phyloP scores from a whole-genome alignment of 192 early-diverging fungal species.

The Umbelopsis sp. region DNA sequence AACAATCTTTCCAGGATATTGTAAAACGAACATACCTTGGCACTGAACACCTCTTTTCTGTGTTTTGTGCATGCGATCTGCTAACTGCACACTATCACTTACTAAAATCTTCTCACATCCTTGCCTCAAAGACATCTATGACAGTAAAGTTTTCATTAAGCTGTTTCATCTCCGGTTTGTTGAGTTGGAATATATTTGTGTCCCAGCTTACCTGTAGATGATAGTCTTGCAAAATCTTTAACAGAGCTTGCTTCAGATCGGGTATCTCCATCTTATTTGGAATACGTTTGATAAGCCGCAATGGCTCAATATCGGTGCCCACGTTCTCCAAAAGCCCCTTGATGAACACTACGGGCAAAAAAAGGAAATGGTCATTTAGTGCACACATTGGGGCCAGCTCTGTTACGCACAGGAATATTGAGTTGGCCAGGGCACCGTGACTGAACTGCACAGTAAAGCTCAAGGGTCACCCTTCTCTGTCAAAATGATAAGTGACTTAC shows the following conservation, averaged over 20 bases:
- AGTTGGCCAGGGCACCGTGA: not conserved
- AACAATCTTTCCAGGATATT: not conserved
- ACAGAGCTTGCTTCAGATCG: constrained; percentile 76
- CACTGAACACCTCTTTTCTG: constrained; percentile 70
- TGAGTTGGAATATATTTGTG: not conserved
- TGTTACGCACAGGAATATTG: not conserved
- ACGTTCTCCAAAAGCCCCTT: constrained; percentile 89
- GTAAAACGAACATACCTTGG: constrained; percentile 36
- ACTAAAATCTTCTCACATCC: constrained; percentile 91
- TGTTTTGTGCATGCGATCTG: constrained; percentile 64
- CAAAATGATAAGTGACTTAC: constrained; percentile 46
- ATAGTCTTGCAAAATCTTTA: constrained; percentile 91
- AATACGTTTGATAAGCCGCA: constrained; percentile 78
- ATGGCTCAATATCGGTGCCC: constrained; percentile 83
- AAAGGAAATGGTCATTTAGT: too few species aligned
- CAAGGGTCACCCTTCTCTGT: not conserved
- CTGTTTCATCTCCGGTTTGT: not conserved
- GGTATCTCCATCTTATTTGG: constrained; percentile 80
- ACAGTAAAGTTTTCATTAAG: not conserved
- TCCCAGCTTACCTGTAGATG: constrained; percentile 70
- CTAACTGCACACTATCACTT: constrained; percentile 81
- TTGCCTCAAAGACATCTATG: constrained; percentile 78
- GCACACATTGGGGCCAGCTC: too few species aligned
- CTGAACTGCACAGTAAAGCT: too few species aligned
- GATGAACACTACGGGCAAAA: constrained; percentile 72